Evolutionary conservation across 768 basidiomycete species (phyloP).

Genomic region (Paxillus ammoniavirescens): DNA sequence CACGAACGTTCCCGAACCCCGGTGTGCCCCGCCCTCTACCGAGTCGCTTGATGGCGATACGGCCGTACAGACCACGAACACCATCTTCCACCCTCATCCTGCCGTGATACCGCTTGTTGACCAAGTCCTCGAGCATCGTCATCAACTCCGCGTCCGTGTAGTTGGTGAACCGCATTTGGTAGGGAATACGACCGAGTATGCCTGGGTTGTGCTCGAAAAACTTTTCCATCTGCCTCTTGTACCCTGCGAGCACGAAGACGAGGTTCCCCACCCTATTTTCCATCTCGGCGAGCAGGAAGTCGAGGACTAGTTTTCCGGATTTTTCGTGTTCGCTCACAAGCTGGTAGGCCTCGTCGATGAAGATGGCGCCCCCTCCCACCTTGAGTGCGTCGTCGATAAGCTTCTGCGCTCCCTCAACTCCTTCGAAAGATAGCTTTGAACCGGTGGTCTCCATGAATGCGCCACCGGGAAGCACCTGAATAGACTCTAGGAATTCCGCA

Average conservation of each 20-base stretch:
- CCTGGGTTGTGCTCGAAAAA: slow-evolving; percentile 80
- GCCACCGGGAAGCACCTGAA: slow-evolving; percentile 52
- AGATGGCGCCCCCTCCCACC: slow-evolving; percentile 62
- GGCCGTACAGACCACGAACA: slow-evolving; percentile 47
- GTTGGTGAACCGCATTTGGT: slow-evolving; percentile 56
- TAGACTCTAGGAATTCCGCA: slow-evolving; percentile 57
- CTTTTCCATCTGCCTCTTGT: slow-evolving; percentile 69
- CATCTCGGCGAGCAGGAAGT: slow-evolving; percentile 73
- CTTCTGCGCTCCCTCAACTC: slow-evolving; percentile 48
- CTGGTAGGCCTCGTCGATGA: slow-evolving; percentile 74
- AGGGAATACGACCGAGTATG: slow-evolving; percentile 64
- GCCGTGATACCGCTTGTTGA: slow-evolving; percentile 47
- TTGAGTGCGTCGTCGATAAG: slow-evolving; percentile 44
- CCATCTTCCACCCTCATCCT: slow-evolving; percentile 58
- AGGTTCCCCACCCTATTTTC: slow-evolving; percentile 63
- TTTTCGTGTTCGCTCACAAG: slow-evolving; percentile 46
- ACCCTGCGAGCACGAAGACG: slow-evolving; percentile 72
- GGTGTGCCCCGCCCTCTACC: slow-evolving; percentile 51
- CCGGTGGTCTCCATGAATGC: slow-evolving; percentile 65
- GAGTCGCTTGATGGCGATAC: slow-evolving; percentile 54
- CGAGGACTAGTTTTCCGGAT: slow-evolving; percentile 57
- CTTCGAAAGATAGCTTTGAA: slow-evolving; percentile 54
- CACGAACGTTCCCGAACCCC: slow-evolving; percentile 71
- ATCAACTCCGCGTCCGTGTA: slow-evolving; percentile 58
- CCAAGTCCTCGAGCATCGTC: slow-evolving; percentile 47